A percentile compares a stretch with the other conserved stretches of the same genome.
phyloP scores from a whole-genome alignment of 176 grass and related monocot genomes.

The bread wheat (Triticum aestivum) region DNA sequence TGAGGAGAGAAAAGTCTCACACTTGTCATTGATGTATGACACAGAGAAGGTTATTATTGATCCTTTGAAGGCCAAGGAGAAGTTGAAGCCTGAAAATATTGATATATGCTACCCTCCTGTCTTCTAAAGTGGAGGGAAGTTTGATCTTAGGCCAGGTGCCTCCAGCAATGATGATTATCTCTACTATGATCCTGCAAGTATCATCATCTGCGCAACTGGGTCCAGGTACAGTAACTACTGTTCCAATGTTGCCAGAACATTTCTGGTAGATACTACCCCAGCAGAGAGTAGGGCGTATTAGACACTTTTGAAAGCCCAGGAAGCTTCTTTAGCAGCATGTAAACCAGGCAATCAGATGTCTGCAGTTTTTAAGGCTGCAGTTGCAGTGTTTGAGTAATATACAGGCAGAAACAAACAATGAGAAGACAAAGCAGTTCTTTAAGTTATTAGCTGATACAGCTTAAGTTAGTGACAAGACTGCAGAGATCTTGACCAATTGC shows the following conservation, averaged over 20 bases:
- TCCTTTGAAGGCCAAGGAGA: slow-evolving; percentile 72
- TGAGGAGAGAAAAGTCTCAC: slow-evolving; percentile 80
- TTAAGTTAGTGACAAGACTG: slow-evolving; percentile 55
- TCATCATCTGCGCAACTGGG: slow-evolving; percentile 86
- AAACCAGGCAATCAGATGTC: slow-evolving; percentile 13
- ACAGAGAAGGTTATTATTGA: slow-evolving; percentile 83
- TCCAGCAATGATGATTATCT: slow-evolving; percentile 89
- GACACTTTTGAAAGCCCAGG: slow-evolving; percentile 82
- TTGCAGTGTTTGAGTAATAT: slow-evolving; percentile 70
- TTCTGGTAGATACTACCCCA: slow-evolving; percentile 70
- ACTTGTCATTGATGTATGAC: slow-evolving; percentile 80
- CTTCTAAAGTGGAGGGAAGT: slow-evolving; percentile 91
- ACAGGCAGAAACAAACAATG: slow-evolving; percentile 58
- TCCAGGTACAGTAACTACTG: slow-evolving; percentile 54
- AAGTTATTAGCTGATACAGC: slow-evolving; percentile 78
- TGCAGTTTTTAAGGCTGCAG: slow-evolving; percentile 26
- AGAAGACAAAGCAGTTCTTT: slow-evolving; percentile 77
- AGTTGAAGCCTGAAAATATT: slow-evolving; percentile 85
- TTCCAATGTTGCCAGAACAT: slow-evolving; percentile 68
- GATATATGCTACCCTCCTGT: slow-evolving; percentile 95
- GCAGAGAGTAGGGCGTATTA: slow-evolving; percentile 71
- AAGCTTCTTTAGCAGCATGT: slow-evolving; percentile 59
- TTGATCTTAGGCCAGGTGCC: slow-evolving; percentile 78
- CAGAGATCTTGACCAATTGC: slow-evolving; percentile 59
- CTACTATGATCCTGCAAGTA: slow-evolving; percentile 87